Evolutionary conservation across 345 rosid species (phyloP), one percentile per base, ranked within the genome.

Genomic region (Eucalyptus tenuipes): DNA sequence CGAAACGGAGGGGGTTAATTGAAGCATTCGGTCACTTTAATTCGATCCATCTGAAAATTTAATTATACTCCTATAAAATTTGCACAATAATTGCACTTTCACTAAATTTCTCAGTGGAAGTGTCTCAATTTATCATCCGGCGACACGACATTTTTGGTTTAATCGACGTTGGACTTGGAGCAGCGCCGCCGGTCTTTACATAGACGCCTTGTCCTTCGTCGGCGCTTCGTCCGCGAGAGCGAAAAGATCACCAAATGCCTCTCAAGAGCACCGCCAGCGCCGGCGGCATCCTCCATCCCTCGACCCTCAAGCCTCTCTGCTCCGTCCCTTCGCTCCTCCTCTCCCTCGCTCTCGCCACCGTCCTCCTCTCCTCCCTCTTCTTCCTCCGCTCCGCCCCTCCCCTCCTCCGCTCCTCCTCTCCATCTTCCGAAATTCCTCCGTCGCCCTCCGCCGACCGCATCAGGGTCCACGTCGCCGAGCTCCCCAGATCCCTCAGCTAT

Each of bases 401-500:
- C 8, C 64, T 85, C 88, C 91, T n/a, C 8, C 49, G 85, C 91
- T 15, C 17, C 49, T 66, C 45, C 85, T 85, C 61, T 88, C 92
- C 91, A 66, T 89, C 89, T n/a, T 90, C 82, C 40, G 64, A 11
- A 57, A 87, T 68, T 88, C 89, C 87, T 50, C n/a, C 15, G 52
- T 44, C 40, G 33, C 86, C 90, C 40, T 75, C 13, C 47, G 89
- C 87, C 86, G 50, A 88, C 66, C 87, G 93, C 88, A 92, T 98
- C 94, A 95, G 94, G 29, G 98, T 98, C 93, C 95, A 89, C 81
- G 95, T 97, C 22, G 94, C 96, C 10, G 94, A 93, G 90, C 97
- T 98, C 85, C 99, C 99, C 31, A 93, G 99, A 93, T 94, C 99
- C 48, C 93, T 96, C 79, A 97, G 94, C 87, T 98, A 97, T 55